Evolutionary conservation across 768 basidiomycete genomes (phyloP), one percentile per base, ranked within the genome.

Genomic region (Agaricus subrufescens): DNA sequence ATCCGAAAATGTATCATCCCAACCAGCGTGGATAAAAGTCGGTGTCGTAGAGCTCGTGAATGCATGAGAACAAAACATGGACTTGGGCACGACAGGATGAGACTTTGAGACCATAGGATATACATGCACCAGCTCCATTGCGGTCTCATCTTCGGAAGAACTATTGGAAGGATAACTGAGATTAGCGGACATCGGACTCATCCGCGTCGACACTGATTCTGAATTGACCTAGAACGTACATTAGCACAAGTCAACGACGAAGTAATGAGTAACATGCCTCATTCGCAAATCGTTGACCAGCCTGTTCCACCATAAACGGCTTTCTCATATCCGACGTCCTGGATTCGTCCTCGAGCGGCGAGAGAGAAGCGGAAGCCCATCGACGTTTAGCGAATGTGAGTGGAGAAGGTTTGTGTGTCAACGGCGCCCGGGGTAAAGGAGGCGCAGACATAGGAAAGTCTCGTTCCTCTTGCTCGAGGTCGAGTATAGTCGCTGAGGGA

Each of bases 371-470:
- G 9, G 63, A 60, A 30, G 62, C 77, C 85, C 85, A 85, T 56
- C 84, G 79, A 52, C 81, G 79, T 61, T 77, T 79, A 7, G 85
- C 84, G 65, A 82, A 85, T 61, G 77, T 76, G 66, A 79, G 76
- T n/a, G 85, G 85, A 38, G 83, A 81, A 14, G 85, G 85, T 50
- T 82, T 83, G 66, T 76, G 80, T 25, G 77, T 79, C 62, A 84
- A 63, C 30, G 79, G 73, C 29, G 71, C 74, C 48, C 75, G 71
- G 31, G 66, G 69, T 27, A 71, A 58, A 9, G 61, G 52, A 3
- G 67, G 60, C 4, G 67, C 46, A 19, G 61, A 56, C 25, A 65
- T 54, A 52, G 53, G 50, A 47, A 65, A 12, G 46, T 50, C 50
- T 51, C 40, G 42, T 50, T 52, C 56, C 60, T 63, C 58, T 26